phyloP scores from a whole-genome alignment of 352 stramenopile genomes.

The Bremia lactucae region DNA sequence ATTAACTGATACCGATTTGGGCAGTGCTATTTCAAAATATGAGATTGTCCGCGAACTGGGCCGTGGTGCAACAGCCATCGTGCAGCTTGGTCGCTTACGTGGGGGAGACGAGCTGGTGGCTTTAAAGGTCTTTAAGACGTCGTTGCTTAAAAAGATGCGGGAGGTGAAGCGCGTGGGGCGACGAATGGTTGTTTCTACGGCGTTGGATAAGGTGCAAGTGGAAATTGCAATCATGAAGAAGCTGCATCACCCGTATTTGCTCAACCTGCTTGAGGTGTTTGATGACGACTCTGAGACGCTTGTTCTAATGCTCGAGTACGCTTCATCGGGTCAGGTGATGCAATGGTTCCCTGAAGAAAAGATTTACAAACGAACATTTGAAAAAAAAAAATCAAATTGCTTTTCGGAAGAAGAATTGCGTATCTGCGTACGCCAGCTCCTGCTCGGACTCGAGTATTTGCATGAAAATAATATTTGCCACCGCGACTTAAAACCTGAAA shows the following conservation, averaged over 20 bases:
- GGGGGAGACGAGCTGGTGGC: conserved; percentile 48
- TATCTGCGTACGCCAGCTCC: conserved; percentile 52
- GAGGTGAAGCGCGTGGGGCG: conserved; percentile 74
- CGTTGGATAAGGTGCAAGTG: conserved; percentile 78
- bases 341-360: conserved; percentile 53
- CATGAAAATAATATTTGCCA: conserved; percentile 84
- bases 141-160: conserved; percentile 77
- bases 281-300: conserved; percentile 77
- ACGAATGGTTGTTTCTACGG: conserved; percentile 78
- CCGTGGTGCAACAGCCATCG: conserved; percentile 64
- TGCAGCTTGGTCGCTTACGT: conserved; percentile 66
- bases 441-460: conserved; percentile 74
- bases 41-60: conserved; percentile 71
- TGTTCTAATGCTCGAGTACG: conserved; percentile 82
- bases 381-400: conserved; percentile 8
- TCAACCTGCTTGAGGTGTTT: conserved; percentile 76
- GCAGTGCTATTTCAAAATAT: conserved; percentile 60
- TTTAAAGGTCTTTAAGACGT: conserved; percentile 82
- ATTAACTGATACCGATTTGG: conserved; percentile 5
- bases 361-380: conserved; percentile 35
- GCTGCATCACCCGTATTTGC: conserved; percentile 58
- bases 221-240: conserved; percentile 89
- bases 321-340: conserved; percentile 74
- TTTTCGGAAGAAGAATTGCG: conserved; percentile 55
- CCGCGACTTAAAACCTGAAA: conserved; percentile 79